Conservation (phyloP, 805 yeast genomes). For the Candida verbasci region DNA sequence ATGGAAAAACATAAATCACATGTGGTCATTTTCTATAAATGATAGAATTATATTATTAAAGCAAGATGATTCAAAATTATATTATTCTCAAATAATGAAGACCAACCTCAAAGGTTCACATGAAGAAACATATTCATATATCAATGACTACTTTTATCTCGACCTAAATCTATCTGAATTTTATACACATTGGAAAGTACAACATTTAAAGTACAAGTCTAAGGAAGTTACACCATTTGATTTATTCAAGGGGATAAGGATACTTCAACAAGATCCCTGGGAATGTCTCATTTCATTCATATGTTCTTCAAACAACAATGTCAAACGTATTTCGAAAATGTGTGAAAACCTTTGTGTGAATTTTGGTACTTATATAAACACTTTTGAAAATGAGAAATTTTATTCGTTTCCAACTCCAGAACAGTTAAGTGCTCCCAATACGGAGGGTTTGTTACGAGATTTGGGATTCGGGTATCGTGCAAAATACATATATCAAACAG, state of each 20-base stretch:
- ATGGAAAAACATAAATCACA: conserved; percentile 62
- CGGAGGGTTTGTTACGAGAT: conserved; percentile 40
- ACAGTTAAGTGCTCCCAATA: conserved; percentile 23
- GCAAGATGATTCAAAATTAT: conserved; percentile 51
- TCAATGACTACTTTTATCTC: conserved; percentile 70
- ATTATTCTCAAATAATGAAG: conserved; percentile 42
- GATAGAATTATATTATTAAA: conserved; percentile 60
- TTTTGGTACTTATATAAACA: conserved; percentile 48
- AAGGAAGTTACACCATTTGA: conserved; percentile 30
- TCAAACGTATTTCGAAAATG: conserved; percentile 89
- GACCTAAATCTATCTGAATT: conserved; percentile 49
- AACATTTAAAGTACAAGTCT: conserved; percentile 45
- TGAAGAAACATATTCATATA: conserved; percentile 35
- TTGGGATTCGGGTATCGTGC: conserved; percentile 90
- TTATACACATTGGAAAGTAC: conserved; percentile 56
- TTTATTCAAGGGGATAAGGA: conserved; percentile 66
- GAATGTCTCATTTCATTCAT: conserved; percentile 87
- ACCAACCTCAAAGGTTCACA: not conserved
- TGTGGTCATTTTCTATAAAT: conserved; percentile 62
- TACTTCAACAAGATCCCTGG: conserved; percentile 95
- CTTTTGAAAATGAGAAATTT: conserved; percentile 50
- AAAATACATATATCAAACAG: conserved; percentile 77
- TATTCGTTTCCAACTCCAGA: conserved; percentile 74
- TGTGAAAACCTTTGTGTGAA: conserved; percentile 71
- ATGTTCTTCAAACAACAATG: conserved; percentile 94